These are phyloP conservation scores for Phyllosticta citrichinensis DNA, from an alignment of 2,329 filamentous ascomycete genomes.

Conservation along the genomic window DNA sequence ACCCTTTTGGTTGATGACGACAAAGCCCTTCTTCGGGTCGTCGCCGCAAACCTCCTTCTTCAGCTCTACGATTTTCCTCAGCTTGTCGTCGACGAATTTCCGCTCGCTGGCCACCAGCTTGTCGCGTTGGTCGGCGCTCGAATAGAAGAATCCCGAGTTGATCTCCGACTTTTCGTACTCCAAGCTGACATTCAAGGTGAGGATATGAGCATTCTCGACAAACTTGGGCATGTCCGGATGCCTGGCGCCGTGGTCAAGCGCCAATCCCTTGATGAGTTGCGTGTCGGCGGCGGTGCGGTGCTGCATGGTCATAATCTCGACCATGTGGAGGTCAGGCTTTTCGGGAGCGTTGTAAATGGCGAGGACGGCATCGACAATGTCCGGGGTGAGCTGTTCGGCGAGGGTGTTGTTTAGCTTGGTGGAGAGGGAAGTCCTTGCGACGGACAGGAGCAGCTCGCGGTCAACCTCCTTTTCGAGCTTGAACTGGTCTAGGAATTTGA, in stretches of 20 bases:
- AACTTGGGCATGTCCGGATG: slow-evolving; percentile 98
- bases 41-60: slow-evolving; percentile 96
- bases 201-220: slow-evolving; percentile 88
- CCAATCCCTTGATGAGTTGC: slow-evolving; percentile 85
- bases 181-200: slow-evolving; percentile 90
- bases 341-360: slow-evolving; percentile 81
- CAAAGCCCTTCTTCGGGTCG: slow-evolving; percentile 89
- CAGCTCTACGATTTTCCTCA: slow-evolving; percentile 93
- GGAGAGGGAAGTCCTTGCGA: slow-evolving; percentile 86
- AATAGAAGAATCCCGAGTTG: slow-evolving; percentile 99
- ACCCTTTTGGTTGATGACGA: slow-evolving; percentile 98
- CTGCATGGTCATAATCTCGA: slow-evolving; percentile 99
- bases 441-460: slow-evolving; percentile 83
- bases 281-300: slow-evolving; percentile 94
- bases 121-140: slow-evolving; percentile 88
- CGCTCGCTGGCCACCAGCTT: slow-evolving; percentile 97
- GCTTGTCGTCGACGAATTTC: slow-evolving; percentile 88
- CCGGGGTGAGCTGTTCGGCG: slow-evolving; percentile 82
- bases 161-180: slow-evolving; percentile 99
- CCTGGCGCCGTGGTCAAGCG: slow-evolving; percentile 86
- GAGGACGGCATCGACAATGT: slow-evolving; percentile 92
- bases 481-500: slow-evolving; percentile 94
- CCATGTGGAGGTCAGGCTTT: slow-evolving; percentile 97
- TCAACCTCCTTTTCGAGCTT: slow-evolving; percentile 84
- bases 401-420: slow-evolving; percentile 89